Evolutionary conservation across 345 rosid genomes (phyloP).

Genomic region (Eutrema yunnanense): DNA sequence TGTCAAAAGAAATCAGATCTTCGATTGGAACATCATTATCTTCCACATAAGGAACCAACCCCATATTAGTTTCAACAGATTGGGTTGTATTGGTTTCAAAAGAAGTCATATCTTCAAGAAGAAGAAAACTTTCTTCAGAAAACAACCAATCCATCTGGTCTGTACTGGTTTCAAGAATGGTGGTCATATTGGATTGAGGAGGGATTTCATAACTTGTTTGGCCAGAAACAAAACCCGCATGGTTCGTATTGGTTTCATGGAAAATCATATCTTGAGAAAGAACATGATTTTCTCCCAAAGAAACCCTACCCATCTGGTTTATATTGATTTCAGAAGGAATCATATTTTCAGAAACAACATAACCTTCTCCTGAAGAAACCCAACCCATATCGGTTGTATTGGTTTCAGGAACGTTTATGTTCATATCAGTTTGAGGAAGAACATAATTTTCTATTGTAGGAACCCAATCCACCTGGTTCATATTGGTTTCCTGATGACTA

Average conservation of each 20-base stretch:
- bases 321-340: not conserved
- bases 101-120: not conserved
- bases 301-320: not conserved
- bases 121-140: not conserved
- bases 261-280: not conserved
- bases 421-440: not conserved
- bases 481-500: not conserved
- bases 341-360: not conserved
- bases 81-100: not conserved
- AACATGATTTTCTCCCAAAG: not conserved
- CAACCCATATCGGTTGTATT: not conserved
- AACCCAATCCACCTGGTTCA: not conserved
- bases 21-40: not conserved
- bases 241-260: not conserved
- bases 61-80: not conserved
- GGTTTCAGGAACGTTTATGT: not conserved
- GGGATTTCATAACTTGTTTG: not conserved
- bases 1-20: conserved; percentile 1
- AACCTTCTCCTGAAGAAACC: not conserved
- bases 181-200: not conserved
- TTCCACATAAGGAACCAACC: not conserved
- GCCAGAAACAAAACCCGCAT: not conserved
- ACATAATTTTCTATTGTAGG: not conserved
- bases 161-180: not conserved
- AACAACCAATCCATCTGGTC: not conserved